Conservation (phyloP, 768 basidiomycete species). For the Tylopilus balloui region DNA sequence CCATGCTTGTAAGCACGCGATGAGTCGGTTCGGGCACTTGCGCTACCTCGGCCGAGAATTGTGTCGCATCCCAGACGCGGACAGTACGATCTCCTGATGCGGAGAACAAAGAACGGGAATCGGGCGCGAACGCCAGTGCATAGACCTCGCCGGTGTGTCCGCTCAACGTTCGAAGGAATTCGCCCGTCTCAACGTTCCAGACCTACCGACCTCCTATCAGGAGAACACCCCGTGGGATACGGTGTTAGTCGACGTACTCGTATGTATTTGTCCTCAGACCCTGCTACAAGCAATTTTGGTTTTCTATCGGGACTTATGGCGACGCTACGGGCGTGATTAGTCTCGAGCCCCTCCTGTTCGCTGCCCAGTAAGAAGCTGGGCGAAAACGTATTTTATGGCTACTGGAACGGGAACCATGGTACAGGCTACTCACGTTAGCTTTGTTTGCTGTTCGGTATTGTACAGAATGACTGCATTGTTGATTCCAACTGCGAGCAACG, state of each 20-base stretch:
- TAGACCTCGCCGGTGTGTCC: slow-evolving; percentile 37
- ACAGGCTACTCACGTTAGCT: slow-evolving; percentile 23
- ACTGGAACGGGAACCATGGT: not conserved
- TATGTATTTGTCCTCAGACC: slow-evolving; percentile 33
- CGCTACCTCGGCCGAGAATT: slow-evolving; percentile 18
- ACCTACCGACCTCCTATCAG: slow-evolving; percentile 17
- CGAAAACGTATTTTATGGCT: not conserved
- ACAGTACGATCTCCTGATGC: slow-evolving; percentile 36
- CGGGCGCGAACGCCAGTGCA: slow-evolving; percentile 31
- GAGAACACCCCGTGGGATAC: not conserved
- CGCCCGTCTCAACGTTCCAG: slow-evolving; percentile 24
- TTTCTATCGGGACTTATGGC: slow-evolving; percentile 30
- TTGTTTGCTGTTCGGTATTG: slow-evolving; percentile 22
- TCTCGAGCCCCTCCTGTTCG: slow-evolving; percentile 16
- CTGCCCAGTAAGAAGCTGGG: slow-evolving; percentile 26
- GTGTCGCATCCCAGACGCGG: slow-evolving; percentile 33
- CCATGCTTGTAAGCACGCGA: slow-evolving; percentile 18
- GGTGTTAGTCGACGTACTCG: slow-evolving; percentile 21
- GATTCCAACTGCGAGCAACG: slow-evolving; percentile 31
- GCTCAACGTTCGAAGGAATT: slow-evolving; percentile 27
- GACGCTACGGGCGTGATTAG: slow-evolving; percentile 33
- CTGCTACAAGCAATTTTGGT: slow-evolving; percentile 28
- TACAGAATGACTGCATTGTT: slow-evolving; percentile 31
- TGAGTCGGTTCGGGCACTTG: slow-evolving; percentile 17
- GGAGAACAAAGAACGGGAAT: slow-evolving; percentile 34